Conservation (phyloP, 345 rosid species). For the Populus deltoides region DNA sequence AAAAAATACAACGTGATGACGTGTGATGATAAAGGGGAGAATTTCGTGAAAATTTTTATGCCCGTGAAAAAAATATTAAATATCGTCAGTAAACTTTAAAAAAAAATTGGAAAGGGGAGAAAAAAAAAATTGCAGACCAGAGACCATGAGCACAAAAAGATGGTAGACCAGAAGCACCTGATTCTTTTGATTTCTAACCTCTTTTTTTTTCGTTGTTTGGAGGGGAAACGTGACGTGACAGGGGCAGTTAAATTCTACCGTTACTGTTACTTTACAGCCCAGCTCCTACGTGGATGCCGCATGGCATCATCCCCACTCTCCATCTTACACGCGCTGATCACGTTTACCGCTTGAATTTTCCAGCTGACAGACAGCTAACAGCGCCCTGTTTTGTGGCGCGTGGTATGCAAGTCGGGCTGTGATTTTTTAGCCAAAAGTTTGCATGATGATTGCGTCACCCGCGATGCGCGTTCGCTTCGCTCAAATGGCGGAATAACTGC, state of each 20-base stretch:
- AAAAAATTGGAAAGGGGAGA: neutral
- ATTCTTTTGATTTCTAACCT: neutral
- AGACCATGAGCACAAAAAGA: slow-evolving; percentile 1
- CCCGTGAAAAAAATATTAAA: too few species aligned
- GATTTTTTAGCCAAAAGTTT: neutral
- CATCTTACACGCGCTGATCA: neutral
- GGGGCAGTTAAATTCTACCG: neutral
- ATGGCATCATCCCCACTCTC: neutral
- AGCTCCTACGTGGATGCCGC: neutral
- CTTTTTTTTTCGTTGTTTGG: neutral
- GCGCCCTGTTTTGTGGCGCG: neutral
- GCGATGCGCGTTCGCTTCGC: neutral
- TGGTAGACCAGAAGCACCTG: slow-evolving; percentile 7
- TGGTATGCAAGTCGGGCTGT: neutral
- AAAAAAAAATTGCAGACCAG: neutral
- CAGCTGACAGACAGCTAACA: neutral
- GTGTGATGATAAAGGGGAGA: too few species aligned
- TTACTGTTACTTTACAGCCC: slow-evolving; percentile 16
- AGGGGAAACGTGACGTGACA: neutral
- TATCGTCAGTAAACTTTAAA: too few species aligned
- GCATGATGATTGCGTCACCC: neutral
- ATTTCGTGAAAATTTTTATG: too few species aligned
- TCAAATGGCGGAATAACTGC: slow-evolving; percentile 7
- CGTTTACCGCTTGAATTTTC: neutral
- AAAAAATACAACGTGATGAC: too few species aligned